Conservation (phyloP, 306 rosid species). For the Cucumis sativus region Cucumber_9930_V3 NC_026657.2:15767501-15768000, state of each 20-base stretch:
- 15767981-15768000: constrained; percentile 67
- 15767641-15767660: not conserved
- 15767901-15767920: not conserved
- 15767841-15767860: not conserved
- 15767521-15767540: constrained; percentile 92
- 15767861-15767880: not conserved
- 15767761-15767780: not conserved
- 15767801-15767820: not conserved
- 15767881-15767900: not conserved
- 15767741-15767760: not conserved
- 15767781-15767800: not conserved
- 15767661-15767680: not conserved
- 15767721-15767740: not conserved
- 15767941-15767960: constrained; percentile 90
- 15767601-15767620: not conserved
- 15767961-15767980: constrained; percentile 72
- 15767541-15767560: constrained; percentile 55
- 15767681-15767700: not conserved
- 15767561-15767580: constrained; percentile 1
- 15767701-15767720: not conserved
- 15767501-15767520: constrained; percentile 80
- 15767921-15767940: constrained; percentile 18
- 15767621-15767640: not conserved
- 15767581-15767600: constrained; percentile 8
- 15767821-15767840: not conserved